Evolutionary conservation across 2,329 filamentous ascomycete genomes (phyloP).

Genomic region (Pseudovirgaria hyperparasitica): DNA sequence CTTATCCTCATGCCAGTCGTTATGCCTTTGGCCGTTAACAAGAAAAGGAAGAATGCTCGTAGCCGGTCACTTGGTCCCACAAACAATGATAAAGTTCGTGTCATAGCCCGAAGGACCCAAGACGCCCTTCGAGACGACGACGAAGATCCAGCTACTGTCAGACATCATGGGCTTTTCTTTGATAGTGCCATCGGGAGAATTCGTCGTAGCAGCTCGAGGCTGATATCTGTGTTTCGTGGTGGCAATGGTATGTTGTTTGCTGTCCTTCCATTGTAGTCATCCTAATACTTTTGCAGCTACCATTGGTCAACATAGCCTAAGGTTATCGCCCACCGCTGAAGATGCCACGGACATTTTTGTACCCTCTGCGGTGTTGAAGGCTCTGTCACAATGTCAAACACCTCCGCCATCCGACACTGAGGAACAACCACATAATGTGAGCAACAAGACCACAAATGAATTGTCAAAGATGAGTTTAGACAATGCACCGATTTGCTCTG

Average conservation of each 20-base stretch:
- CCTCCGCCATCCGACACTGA: constrained; percentile 8
- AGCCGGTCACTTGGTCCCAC: constrained; percentile 9
- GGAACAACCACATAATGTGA: constrained; percentile 2
- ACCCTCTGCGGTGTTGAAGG: constrained; percentile 4
- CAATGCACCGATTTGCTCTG: background rate
- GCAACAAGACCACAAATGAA: too few species aligned
- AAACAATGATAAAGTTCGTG: constrained; percentile 20
- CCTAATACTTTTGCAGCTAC: constrained; percentile 9
- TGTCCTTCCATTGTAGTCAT: background rate
- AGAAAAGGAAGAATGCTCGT: constrained; percentile 19
- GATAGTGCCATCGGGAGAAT: constrained; percentile 16
- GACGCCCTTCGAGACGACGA: constrained; percentile 4
- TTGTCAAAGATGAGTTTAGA: too few species aligned
- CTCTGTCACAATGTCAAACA: constrained; percentile 8
- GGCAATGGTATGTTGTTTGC: constrained; percentile 13
- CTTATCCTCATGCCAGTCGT: too few species aligned
- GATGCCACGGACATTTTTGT: constrained; percentile 4
- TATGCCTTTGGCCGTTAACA: constrained; percentile 17
- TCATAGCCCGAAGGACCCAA: constrained; percentile 14
- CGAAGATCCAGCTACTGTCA: constrained; percentile 8
- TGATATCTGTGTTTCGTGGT: constrained; percentile 22
- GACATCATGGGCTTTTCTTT: constrained; percentile 8
- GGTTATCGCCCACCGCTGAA: background rate
- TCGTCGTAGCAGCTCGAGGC: constrained; percentile 18
- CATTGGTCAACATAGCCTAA: background rate